Evolutionary conservation across 805 yeast genomes (phyloP).

Genomic region (Pichia membranifaciens): DNA sequence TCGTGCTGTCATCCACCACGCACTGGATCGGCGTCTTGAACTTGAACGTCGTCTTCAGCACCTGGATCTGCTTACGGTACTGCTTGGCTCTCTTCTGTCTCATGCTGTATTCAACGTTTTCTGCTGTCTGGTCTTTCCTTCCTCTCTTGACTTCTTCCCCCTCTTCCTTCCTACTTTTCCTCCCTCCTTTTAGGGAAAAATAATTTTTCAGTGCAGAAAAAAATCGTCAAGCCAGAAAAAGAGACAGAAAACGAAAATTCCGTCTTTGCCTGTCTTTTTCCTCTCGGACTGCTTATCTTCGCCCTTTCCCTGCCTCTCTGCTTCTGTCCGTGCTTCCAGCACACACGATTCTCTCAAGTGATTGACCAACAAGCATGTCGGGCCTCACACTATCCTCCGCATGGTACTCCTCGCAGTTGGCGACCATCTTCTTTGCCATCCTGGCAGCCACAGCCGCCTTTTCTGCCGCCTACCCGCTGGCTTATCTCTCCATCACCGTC

Average conservation of each 20-base stretch:
- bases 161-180: neutral
- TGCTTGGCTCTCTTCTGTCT: conserved; percentile 95
- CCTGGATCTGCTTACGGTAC: conserved; percentile 87
- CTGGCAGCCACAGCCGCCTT: conserved; percentile 31
- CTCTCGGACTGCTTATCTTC: neutral
- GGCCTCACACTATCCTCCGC: conserved; percentile 4
- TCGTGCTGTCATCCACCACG: conserved; percentile 74
- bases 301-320: neutral
- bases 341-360: neutral
- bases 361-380: neutral
- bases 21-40: conserved; percentile 94
- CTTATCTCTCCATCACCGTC: conserved; percentile 58
- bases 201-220: neutral
- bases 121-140: neutral
- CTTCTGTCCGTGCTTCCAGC: neutral
- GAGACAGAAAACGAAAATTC: neutral
- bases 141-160: neutral
- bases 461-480: conserved; percentile 47
- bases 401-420: conserved; percentile 61
- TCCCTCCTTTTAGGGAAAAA: neutral
- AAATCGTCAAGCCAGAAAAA: neutral
- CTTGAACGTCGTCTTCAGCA: conserved; percentile 77
- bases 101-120: too few relatives aligned
- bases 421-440: conserved; percentile 35
- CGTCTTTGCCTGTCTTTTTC: neutral